Evolutionary conservation across 208 protist species (phyloP).

Genomic region (Leishmania braziliensis): DNA sequence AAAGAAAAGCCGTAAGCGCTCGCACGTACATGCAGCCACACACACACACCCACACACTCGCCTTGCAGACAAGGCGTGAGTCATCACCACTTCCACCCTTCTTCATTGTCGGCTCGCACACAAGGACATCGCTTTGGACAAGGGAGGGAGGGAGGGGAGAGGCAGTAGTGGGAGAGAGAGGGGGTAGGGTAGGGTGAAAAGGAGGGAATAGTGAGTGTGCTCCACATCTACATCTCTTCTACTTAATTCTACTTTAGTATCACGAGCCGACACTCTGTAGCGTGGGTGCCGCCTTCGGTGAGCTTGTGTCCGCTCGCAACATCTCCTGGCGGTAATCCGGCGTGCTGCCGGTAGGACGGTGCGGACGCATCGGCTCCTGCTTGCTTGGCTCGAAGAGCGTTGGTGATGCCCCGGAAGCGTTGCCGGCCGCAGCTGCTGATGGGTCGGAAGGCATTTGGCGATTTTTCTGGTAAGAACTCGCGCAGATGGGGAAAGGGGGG

Average conservation of each 20-base stretch:
- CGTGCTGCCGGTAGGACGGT: slow-evolving; percentile 27
- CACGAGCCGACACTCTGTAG: slow-evolving; percentile 29
- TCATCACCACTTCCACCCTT: neutral
- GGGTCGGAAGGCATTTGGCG: neutral
- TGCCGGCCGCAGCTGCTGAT: neutral
- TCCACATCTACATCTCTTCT: neutral
- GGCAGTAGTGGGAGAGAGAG: neutral
- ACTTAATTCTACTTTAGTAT: neutral
- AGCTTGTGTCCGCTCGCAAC: neutral
- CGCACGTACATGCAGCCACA: neutral
- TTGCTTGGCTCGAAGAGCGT: slow-evolving; percentile 40
- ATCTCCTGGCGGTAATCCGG: slow-evolving; percentile 8
- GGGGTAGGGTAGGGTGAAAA: neutral
- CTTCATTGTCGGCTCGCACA: neutral
- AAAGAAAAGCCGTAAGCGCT: neutral
- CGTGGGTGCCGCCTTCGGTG: slow-evolving; percentile 21
- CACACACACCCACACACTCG: neutral
- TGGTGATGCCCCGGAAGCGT: neutral
- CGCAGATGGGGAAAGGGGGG: neutral
- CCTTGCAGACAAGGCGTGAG: neutral
- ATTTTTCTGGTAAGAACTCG: neutral
- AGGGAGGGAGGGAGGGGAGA: neutral
- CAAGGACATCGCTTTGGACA: neutral
- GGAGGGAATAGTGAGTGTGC: neutral
- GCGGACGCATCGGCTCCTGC: slow-evolving; percentile 31